These are phyloP conservation scores for Magnolia officinalis DNA, from an alignment of 164 flowering plant species.

Conservation along the genomic window DNA sequence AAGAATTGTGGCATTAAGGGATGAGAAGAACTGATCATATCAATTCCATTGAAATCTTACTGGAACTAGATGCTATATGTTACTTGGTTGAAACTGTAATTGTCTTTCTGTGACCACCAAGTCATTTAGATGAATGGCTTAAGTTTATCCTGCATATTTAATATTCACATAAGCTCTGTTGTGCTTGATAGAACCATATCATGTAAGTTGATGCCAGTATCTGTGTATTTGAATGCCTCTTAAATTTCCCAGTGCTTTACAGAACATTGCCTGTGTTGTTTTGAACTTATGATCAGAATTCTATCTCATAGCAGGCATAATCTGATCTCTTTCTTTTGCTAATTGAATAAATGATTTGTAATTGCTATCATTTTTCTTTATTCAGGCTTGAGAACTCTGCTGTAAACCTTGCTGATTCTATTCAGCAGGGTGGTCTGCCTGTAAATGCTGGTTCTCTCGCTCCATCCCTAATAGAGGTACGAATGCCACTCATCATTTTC, in stretches of 20 bases:
- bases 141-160: background rate
- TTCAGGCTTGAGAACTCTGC: conserved; percentile 85
- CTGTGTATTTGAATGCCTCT: background rate
- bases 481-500: conserved; percentile 5
- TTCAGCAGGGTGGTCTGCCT: conserved; percentile 62
- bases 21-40: background rate
- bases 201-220: background rate
- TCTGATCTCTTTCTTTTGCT: background rate
- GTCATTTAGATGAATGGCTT: background rate
- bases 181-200: background rate
- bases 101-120: background rate
- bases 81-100: background rate
- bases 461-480: conserved; percentile 82
- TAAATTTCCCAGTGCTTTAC: background rate
- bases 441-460: conserved; percentile 57
- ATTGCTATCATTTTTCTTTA: background rate
- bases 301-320: background rate
- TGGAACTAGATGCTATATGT: background rate
- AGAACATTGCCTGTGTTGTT: background rate
- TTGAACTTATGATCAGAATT: conserved; percentile 1
- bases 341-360: background rate
- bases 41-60: background rate
- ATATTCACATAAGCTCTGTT: background rate
- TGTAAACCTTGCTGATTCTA: conserved; percentile 61
- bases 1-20: background rate